Conservation (phyloP, 495 filamentous ascomycete genomes). For the Podospora pseudocomata region DNA sequence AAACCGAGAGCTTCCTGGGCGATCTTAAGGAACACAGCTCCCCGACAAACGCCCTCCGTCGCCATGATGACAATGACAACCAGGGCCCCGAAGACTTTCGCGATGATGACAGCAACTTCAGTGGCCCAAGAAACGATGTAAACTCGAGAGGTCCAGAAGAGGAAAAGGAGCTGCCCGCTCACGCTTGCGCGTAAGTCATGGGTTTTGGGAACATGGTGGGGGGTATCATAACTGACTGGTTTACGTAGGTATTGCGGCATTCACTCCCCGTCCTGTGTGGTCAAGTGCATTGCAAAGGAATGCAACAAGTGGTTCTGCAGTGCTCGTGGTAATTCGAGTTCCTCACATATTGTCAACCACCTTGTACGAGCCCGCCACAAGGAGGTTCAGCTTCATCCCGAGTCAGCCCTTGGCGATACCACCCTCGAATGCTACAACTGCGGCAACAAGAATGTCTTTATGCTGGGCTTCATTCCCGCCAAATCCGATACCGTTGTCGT, state of each 20-base stretch:
- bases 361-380: constrained; percentile 96
- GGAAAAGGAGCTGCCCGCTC: constrained; percentile 86
- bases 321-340: constrained; percentile 91
- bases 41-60: constrained; percentile 44
- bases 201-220: background rate
- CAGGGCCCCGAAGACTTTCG: constrained; percentile 84
- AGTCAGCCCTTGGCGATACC: constrained; percentile 93
- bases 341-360: constrained; percentile 97
- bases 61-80: constrained; percentile 74
- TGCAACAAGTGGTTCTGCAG: constrained; percentile 99
- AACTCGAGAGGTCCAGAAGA: constrained; percentile 63
- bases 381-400: constrained; percentile 94
- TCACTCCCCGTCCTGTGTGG: constrained; percentile 89
- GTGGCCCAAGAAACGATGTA: constrained; percentile 68
- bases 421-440: constrained; percentile 99
- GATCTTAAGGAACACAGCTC: background rate
- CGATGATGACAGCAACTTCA: constrained; percentile 88
- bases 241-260: constrained; percentile 86
- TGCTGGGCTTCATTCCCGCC: constrained; percentile 99
- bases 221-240: constrained; percentile 15
- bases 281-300: constrained; percentile 75
- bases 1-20: constrained; percentile 42
- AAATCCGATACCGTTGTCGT: constrained; percentile 99
- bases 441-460: constrained; percentile 97
- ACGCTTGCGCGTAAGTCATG: constrained; percentile 88